Evolutionary conservation across 768 basidiomycete genomes (phyloP), one percentile per base, ranked within the genome.

Genomic region (Xerocomus potaroensis): DNA sequence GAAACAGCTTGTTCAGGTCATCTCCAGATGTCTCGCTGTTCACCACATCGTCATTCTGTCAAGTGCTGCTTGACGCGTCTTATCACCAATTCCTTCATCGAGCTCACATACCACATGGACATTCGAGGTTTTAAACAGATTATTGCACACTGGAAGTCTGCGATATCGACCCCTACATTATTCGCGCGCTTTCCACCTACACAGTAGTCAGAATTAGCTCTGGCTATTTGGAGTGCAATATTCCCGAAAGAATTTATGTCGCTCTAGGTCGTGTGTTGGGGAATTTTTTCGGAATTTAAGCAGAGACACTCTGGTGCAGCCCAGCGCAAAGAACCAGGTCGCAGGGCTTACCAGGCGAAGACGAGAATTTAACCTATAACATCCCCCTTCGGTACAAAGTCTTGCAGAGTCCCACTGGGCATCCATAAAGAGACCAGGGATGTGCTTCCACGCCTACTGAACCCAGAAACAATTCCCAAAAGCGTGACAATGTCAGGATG

Each of bases 61-160:
- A 51, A 19, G 63, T 19, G 43, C 52, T 55, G 39, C 54, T 47
- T 47, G 41, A 11, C 19, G 27, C n/a, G n/a, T 15, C 24, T 49
- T 56, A 31, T 62, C 43, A 21, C 54, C 21, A 37, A 62, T 61
- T 11, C 56, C 61, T 12, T 53, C 55, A 14, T 57, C 57, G 3
- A 77, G 74, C 48, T 58, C 64, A 6, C 49, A 59, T 19, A 46
- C 64, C 45, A 58, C 66, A 30, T 81, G 76, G 76, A 62, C 69
- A 12, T 74, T 69, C 49, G 72, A 69, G 52, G 72, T 71, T 9
- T 51, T 74, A 14, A 57, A 67, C 29, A 71, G 58, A 8, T 58
- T 77, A 35, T 66, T 63, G 3, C 57, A 63, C n/a, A 47, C 51
- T 73, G 19, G 64, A 62, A 44, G 43, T 40, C 22, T 45, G 53